Evolutionary conservation across 1,284 basidiomycete genomes (phyloP).

Genomic region (Lentinula novae-zelandiae): DNA sequence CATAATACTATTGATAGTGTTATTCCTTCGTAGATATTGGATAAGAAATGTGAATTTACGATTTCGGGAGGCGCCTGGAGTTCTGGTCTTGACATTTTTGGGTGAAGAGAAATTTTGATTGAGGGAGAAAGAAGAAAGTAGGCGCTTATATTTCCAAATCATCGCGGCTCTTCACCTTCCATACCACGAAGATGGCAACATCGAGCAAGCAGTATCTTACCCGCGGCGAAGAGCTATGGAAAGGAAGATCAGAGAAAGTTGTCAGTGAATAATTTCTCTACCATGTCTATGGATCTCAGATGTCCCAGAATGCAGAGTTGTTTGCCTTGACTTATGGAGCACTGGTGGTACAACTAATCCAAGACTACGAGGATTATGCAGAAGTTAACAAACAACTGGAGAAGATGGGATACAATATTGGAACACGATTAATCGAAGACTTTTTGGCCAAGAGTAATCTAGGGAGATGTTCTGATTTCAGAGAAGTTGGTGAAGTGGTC

Average conservation of each 20-base stretch:
- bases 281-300: constrained; percentile 13
- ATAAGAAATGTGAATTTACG: constrained; percentile 44
- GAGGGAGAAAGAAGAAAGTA: neutral
- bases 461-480: constrained; percentile 86
- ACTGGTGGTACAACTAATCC: constrained; percentile 96
- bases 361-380: constrained; percentile 97
- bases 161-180: neutral
- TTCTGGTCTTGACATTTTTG: constrained; percentile 89
- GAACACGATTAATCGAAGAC: constrained; percentile 94
- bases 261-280: constrained; percentile 40
- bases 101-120: neutral
- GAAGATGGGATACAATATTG: constrained; percentile 98
- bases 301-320: constrained; percentile 86
- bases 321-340: constrained; percentile 98
- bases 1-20: constrained; percentile 77
- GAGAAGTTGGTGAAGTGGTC: constrained; percentile 91
- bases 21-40: constrained; percentile 11
- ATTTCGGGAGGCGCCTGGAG: constrained; percentile 96
- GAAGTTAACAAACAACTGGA: constrained; percentile 86
- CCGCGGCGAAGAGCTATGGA: constrained; percentile 90
- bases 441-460: constrained; percentile 90
- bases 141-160: neutral
- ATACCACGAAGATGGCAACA: constrained; percentile 46
- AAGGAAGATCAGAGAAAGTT: constrained; percentile 85
- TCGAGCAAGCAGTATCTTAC: constrained; percentile 79